Percentiles rank a stretch among this genome's conserved stretches.
These are phyloP conservation scores for Nitzschia sp. DNA, from an alignment of 108 stramenopile species.

Conservation along the genomic window DNA sequence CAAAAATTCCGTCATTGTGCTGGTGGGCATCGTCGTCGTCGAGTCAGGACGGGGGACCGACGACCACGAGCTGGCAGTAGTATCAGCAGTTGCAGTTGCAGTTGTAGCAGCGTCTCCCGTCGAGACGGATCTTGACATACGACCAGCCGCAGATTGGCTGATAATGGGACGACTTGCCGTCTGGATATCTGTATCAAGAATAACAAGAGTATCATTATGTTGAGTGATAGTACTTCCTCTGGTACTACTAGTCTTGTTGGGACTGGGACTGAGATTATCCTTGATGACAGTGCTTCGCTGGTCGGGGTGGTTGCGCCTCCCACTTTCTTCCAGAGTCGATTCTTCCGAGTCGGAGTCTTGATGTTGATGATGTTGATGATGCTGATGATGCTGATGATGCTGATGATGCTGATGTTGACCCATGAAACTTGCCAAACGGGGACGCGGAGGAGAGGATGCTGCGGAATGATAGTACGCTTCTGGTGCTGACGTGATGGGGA, in stretches of 20 bases:
- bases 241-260: not conserved
- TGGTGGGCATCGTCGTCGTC: not conserved
- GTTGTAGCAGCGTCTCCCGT: not conserved
- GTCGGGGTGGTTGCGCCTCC: not conserved
- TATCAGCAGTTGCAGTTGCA: not conserved
- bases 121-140: not conserved
- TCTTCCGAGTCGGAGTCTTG: not conserved
- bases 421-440: not conserved
- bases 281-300: not conserved
- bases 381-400: not conserved
- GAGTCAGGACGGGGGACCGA: not conserved
- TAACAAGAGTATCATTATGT: not conserved
- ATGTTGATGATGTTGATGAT: not conserved
- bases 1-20: not conserved
- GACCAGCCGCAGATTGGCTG: not conserved
- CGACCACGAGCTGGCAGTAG: too few relatives aligned
- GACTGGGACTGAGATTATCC: not conserved
- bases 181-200: not conserved
- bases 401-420: not conserved
- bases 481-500: too few relatives aligned
- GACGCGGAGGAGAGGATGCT: not conserved
- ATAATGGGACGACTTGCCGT: not conserved
- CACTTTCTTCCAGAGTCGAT: conserved; percentile 13
- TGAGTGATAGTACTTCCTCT: too few relatives aligned
- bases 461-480: too few relatives aligned